These are phyloP conservation scores for Elasticomyces elasticus DNA, from an alignment of 495 filamentous ascomycete species.

Conservation along the genomic window DNA sequence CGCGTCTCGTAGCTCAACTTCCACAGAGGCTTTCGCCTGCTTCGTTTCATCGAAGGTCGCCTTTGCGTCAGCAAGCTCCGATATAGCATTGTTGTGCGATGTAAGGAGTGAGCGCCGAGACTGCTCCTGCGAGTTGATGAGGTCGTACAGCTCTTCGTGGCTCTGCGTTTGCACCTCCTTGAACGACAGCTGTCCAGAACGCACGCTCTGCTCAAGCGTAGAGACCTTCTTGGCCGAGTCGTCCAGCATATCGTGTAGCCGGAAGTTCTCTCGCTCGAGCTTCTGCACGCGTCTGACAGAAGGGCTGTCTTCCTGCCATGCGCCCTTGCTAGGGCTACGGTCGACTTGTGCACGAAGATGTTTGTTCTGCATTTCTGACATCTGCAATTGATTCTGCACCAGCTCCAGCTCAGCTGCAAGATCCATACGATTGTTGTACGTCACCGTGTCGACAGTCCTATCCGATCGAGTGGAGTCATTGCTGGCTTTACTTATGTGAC, in stretches of 20 bases:
- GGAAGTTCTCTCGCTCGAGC: conserved; percentile 82
- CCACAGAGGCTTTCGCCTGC: conserved; percentile 62
- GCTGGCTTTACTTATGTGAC: conserved; percentile 58
- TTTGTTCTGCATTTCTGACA: conserved; percentile 91
- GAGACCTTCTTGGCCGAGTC: conserved; percentile 92
- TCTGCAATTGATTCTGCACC: conserved; percentile 87
- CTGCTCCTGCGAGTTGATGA: conserved; percentile 89
- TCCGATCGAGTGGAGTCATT: conserved; percentile 80
- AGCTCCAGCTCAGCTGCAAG: conserved; percentile 83
- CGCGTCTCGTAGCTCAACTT: conserved; percentile 83
- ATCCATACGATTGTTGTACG: conserved; percentile 85
- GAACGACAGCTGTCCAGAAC: conserved; percentile 77
- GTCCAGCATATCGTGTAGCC: conserved; percentile 89
- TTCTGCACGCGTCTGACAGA: conserved; percentile 77
- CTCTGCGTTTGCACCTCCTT: conserved; percentile 89
- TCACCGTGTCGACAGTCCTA: conserved; percentile 76
- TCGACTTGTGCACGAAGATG: conserved; percentile 86
- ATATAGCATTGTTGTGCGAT: conserved; percentile 72
- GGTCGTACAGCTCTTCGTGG: conserved; percentile 87
- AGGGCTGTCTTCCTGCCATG: conserved; percentile 71
- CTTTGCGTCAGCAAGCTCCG: conserved; percentile 78
- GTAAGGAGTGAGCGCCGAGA: conserved; percentile 71
- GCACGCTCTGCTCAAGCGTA: conserved; percentile 74
- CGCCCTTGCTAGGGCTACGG: conserved; percentile 48
- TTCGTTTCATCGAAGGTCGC: conserved; percentile 75